phyloP scores from a whole-genome alignment of 1,139 yeast species.

The Wickerhamomyces sp. region DNA sequence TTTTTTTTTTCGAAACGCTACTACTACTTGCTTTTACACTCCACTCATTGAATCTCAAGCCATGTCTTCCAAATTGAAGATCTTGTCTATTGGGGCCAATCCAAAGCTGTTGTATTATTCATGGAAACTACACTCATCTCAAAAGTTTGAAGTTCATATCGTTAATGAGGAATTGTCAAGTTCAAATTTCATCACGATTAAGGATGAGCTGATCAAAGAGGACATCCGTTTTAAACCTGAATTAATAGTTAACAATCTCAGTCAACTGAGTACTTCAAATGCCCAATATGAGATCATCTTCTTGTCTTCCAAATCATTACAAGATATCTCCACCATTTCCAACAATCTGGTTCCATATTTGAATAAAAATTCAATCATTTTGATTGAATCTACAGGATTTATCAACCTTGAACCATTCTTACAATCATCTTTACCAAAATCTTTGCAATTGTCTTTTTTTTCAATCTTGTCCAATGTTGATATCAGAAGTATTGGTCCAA shows the following conservation, averaged over 20 bases:
- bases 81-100: slow-evolving; percentile 20
- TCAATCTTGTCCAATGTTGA: slow-evolving; percentile 67
- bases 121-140: slow-evolving; percentile 16
- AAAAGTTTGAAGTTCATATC: slow-evolving; percentile 18
- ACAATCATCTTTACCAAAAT: slow-evolving; percentile 28
- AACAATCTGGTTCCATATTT: slow-evolving; percentile 31
- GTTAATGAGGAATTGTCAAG: slow-evolving; percentile 10
- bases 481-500: slow-evolving; percentile 32
- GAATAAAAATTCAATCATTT: slow-evolving; percentile 40
- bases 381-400: slow-evolving; percentile 67
- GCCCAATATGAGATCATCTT: slow-evolving; percentile 46
- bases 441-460: slow-evolving; percentile 35
- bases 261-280: slow-evolving; percentile 2
- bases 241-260: slow-evolving; percentile 1
- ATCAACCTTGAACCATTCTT: slow-evolving; percentile 70
- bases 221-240: slow-evolving; percentile 7
- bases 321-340: slow-evolving; percentile 39
- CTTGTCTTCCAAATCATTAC: slow-evolving; percentile 40
- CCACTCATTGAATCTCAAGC: too few species aligned
- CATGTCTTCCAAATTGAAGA: slow-evolving; percentile 3
- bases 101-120: slow-evolving; percentile 21
- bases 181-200: slow-evolving; percentile 2
- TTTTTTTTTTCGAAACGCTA: too few species aligned
- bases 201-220: slow-evolving; percentile 6
- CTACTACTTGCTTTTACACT: too few species aligned